Conservation (phyloP, 805 yeast genomes). For the Saccharomycopsis capsularis region DNA sequence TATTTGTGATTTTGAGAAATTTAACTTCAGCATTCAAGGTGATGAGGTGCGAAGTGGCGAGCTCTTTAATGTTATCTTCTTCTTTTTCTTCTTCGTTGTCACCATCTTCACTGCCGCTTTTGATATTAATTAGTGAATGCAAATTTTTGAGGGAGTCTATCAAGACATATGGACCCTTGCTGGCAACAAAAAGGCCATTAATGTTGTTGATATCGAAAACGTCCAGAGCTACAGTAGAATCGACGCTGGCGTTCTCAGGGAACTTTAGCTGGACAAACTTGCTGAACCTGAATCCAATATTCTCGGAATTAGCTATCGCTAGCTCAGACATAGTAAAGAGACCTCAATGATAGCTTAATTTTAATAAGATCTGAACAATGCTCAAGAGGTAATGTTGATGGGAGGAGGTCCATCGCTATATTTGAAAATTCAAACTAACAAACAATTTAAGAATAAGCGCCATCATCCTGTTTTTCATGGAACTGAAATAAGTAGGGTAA, state of each 20-base stretch:
- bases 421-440: no score
- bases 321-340: no score
- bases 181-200: slow-evolving; percentile 8
- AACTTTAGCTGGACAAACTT: neutral
- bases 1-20: slow-evolving; percentile 8
- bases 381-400: no score
- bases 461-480: no score
- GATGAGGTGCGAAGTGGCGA: neutral
- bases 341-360: no score
- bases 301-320: neutral
- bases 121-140: slow-evolving; percentile 2
- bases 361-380: no score
- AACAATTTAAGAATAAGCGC: no score
- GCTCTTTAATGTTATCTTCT: slow-evolving; percentile 3
- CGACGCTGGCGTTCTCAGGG: neutral
- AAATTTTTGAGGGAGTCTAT: slow-evolving; percentile 7
- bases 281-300: neutral
- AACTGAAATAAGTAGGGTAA: no score
- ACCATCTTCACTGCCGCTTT: no score
- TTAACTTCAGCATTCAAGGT: neutral
- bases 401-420: no score
- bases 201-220: slow-evolving; percentile 15
- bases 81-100: slow-evolving; percentile 8
- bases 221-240: neutral
- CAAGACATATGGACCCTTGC: slow-evolving; percentile 5